Percentiles rank a stretch among this genome's conserved stretches.
Evolutionary conservation across 768 basidiomycete genomes (phyloP).

Genomic region (Mycena chlorophos): DNA sequence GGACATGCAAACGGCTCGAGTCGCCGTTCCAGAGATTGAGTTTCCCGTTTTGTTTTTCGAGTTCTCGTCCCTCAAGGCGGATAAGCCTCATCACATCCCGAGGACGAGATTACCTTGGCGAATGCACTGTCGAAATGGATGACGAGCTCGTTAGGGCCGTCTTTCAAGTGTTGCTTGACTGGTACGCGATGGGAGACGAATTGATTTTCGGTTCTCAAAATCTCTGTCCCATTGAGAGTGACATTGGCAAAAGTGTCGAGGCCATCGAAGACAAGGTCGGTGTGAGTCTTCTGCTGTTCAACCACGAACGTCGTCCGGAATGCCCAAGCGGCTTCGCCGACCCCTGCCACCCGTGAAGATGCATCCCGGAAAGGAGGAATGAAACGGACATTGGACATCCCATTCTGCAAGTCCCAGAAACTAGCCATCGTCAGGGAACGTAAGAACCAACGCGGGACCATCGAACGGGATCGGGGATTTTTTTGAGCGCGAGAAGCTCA

Average conservation of each 20-base stretch:
- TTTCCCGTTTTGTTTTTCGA: conserved; percentile 67
- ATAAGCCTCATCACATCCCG: background rate
- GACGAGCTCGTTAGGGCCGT: conserved; percentile 63
- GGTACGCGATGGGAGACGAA: conserved; percentile 72
- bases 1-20: conserved; percentile 83
- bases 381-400: conserved; percentile 83
- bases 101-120: conserved; percentile 46
- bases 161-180: conserved; percentile 53
- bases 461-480: conserved; percentile 81
- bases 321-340: conserved; percentile 84
- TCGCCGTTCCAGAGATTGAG: conserved; percentile 86
- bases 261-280: conserved; percentile 86
- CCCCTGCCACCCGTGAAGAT: conserved; percentile 52
- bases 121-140: conserved; percentile 78
- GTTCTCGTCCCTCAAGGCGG: conserved; percentile 68
- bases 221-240: conserved; percentile 64
- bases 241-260: conserved; percentile 87
- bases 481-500: conserved; percentile 71
- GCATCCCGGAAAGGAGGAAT: background rate
- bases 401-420: conserved; percentile 80
- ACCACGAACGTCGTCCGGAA: conserved; percentile 70
- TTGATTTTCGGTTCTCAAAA: conserved; percentile 82
- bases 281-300: conserved; percentile 47
- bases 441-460: background rate
- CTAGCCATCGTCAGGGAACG: conserved; percentile 35